phyloP scores from a whole-genome alignment of 805 yeast species.

The Cyberlindnera nakhonratchasimensis region DNA sequence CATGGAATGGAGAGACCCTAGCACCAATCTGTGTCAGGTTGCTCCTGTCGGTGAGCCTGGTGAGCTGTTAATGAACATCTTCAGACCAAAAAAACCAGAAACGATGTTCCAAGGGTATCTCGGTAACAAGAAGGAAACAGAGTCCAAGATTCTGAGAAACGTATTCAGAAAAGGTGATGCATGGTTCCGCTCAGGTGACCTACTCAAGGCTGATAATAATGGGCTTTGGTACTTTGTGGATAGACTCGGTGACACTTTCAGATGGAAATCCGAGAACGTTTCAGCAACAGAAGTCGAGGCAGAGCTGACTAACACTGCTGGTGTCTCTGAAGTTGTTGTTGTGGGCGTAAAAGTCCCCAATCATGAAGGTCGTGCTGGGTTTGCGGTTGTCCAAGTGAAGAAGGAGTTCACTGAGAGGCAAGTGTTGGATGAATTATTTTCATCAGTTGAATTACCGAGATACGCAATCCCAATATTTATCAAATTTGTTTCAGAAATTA shows the following conservation, averaged over 20 bases:
- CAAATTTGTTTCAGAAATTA: constrained; percentile 59
- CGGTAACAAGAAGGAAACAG: constrained; percentile 76
- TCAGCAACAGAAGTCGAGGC: constrained; percentile 92
- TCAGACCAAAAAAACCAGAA: constrained; percentile 60
- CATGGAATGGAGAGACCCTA: constrained; percentile 64
- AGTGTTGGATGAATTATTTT: constrained; percentile 39
- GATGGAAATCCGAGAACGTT: constrained; percentile 97
- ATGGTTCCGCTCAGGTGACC: constrained; percentile 86
- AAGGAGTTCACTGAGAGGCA: constrained; percentile 16
- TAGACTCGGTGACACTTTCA: constrained; percentile 89
- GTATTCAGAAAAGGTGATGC: constrained; percentile 87
- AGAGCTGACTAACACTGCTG: constrained; percentile 41
- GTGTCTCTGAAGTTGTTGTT: constrained; percentile 67
- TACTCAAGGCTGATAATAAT: constrained; percentile 63
- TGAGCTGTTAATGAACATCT: constrained; percentile 76
- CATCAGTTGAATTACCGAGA: constrained; percentile 56
- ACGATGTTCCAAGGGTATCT: constrained; percentile 85
- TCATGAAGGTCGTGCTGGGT: constrained; percentile 95
- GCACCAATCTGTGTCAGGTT: constrained; percentile 54
- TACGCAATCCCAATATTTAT: constrained; percentile 85
- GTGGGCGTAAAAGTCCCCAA: constrained; percentile 83
- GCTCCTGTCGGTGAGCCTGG: constrained; percentile 72
- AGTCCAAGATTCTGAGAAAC: constrained; percentile 66
- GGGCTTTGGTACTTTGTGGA: constrained; percentile 82
- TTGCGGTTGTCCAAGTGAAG: constrained; percentile 65